Evolutionary conservation across 1,139 yeast genomes (phyloP).

Genomic region (Scheffersomyces illinoinensis): DNA sequence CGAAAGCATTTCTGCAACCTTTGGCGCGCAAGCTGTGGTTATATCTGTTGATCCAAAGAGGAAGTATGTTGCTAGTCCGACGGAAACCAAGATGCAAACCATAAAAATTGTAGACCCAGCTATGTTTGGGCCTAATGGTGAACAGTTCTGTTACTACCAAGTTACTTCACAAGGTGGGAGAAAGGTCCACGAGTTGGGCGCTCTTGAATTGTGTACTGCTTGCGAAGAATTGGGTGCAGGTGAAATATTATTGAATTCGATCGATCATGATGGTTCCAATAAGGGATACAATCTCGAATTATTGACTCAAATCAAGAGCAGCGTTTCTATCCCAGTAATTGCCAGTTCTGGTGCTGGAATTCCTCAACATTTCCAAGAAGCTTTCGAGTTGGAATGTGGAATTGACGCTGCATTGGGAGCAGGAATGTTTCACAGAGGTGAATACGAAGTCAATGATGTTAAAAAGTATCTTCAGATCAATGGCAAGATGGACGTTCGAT

Average conservation of each 20-base stretch:
- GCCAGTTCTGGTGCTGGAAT: conserved; percentile 97
- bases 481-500: conserved; percentile 38
- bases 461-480: conserved; percentile 57
- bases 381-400: conserved; percentile 67
- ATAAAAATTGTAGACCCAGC: conserved; percentile 50
- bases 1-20: conserved; percentile 85
- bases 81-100: conserved; percentile 57
- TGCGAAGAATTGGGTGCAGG: conserved; percentile 97
- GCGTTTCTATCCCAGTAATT: conserved; percentile 86
- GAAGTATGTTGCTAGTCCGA: conserved; percentile 65
- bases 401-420: conserved; percentile 98
- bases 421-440: conserved; percentile 95
- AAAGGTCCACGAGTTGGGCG: conserved; percentile 85
- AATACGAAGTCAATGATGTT: conserved; percentile 82
- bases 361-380: conserved; percentile 87
- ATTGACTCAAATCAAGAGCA: conserved; percentile 69
- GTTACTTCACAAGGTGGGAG: conserved; percentile 97
- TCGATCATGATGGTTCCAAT: conserved; percentile 94
- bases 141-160: conserved; percentile 86
- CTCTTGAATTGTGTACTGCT: conserved; percentile 82
- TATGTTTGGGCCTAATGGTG: conserved; percentile 77
- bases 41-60: conserved; percentile 96
- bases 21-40: conserved; percentile 96
- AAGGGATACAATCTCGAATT: conserved; percentile 89
- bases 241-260: conserved; percentile 86